Conservation (phyloP, 805 yeast species). For the Yarrowia keelungensis region DNA sequence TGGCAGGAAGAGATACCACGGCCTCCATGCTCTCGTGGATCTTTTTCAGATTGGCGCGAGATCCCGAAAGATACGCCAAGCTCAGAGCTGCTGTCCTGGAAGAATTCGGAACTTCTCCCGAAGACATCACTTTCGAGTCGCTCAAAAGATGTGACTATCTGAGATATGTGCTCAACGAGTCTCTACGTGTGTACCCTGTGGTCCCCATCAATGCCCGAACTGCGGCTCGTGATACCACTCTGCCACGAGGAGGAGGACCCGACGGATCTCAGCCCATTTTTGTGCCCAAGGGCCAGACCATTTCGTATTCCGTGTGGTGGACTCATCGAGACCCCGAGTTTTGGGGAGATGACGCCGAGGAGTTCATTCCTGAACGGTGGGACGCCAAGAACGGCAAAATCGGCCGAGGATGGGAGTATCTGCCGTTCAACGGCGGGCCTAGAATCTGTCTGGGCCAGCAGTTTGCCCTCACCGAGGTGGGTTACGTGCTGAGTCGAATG, state of each 20-base stretch:
- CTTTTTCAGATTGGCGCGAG: constrained; percentile 56
- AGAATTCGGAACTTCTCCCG: constrained; percentile 50
- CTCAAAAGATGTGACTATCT: constrained; percentile 58
- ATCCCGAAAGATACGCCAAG: constrained; percentile 47
- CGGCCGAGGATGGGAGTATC: constrained; percentile 53
- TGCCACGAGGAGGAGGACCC: constrained; percentile 61
- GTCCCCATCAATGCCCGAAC: constrained; percentile 59
- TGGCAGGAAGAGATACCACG: constrained; percentile 65
- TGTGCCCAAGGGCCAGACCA: constrained; percentile 55
- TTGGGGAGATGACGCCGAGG: constrained; percentile 57
- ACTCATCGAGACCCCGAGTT: constrained; percentile 54
- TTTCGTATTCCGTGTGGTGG: constrained; percentile 53
- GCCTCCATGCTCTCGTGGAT: constrained; percentile 58
- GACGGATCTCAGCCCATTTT: constrained; percentile 53
- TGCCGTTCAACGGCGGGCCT: constrained; percentile 64
- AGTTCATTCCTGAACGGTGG: constrained; percentile 60
- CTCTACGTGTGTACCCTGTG: constrained; percentile 59
- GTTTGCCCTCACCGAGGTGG: constrained; percentile 61
- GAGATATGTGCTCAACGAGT: constrained; percentile 57
- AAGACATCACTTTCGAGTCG: constrained; percentile 53
- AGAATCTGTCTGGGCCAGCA: constrained; percentile 64
- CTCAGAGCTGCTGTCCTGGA: constrained; percentile 53
- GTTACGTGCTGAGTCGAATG: constrained; percentile 54
- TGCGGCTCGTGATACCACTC: constrained; percentile 56
- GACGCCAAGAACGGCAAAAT: constrained; percentile 47